phyloP scores from a whole-genome alignment of 2,329 filamentous ascomycete species.

The Didymella pinodella region DNA sequence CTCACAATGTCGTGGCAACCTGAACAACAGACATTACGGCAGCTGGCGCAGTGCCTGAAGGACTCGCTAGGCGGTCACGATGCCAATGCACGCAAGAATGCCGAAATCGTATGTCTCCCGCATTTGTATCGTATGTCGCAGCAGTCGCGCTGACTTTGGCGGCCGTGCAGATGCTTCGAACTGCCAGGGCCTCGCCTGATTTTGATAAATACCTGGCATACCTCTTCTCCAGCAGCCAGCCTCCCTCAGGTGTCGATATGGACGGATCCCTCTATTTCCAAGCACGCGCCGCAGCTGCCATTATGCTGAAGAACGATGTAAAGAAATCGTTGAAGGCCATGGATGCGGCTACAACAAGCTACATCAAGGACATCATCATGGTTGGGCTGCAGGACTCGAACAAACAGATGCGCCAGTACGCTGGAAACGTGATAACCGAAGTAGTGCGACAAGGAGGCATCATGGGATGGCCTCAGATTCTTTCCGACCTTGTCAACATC shows the following conservation, averaged over 20 bases:
- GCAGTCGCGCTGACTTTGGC: conserved; percentile 36
- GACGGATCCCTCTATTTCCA: conserved; percentile 71
- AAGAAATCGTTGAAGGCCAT: conserved; percentile 78
- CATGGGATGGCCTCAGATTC: conserved; percentile 87
- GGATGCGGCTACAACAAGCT: conserved; percentile 72
- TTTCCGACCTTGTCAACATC: conserved; percentile 81
- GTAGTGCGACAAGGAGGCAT: conserved; percentile 84
- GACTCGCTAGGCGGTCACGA: conserved; percentile 90
- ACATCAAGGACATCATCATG: conserved; percentile 82
- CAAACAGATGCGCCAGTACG: conserved; percentile 83
- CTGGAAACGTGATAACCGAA: conserved; percentile 94
- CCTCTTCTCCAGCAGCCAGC: conserved; percentile 77
- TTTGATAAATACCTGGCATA: conserved; percentile 97
- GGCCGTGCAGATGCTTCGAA: conserved; percentile 78
- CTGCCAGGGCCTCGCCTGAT: conserved; percentile 87
- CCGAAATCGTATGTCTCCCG: conserved; percentile 74
- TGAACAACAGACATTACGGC: conserved; percentile 82
- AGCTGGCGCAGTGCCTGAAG: conserved; percentile 87
- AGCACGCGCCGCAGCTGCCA: conserved; percentile 84
- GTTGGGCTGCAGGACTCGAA: conserved; percentile 82
- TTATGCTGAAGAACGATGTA: conserved; percentile 97
- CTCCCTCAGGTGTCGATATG: conserved; percentile 67
- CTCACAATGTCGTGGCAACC: conserved; percentile 88
- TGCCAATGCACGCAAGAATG: conserved; percentile 82
- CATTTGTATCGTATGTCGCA: conserved; percentile 11